Evolutionary conservation across 306 rosid genomes (phyloP), one percentile per base, ranked within the genome.

Genomic region (Acacia crassicarpa): DNA sequence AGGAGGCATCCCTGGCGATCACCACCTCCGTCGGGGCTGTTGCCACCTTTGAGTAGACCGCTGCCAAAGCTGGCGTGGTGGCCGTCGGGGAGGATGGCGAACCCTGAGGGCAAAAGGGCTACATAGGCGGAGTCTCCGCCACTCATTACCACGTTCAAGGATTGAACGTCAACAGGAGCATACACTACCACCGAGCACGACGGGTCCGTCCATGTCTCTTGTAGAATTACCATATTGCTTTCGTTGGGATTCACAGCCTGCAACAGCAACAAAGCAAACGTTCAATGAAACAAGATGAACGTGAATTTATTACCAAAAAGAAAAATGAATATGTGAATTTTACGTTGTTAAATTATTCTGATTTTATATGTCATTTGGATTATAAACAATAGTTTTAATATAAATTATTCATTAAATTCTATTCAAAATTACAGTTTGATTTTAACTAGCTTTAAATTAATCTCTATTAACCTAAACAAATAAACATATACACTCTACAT

Each of bases 61-160:
- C 67, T 5, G 8, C 8, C 16, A 4, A n/a, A 23, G 65, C 32
- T 61, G 51, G 90, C 70, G 11, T 63, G 67, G 8, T 82, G 67
- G 10, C 85, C 90, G 15, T 80, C 88, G 0, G 97, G 98, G 67
- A 88, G 88, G 81, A 95, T 89, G 22, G 68, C 68, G 20, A 63
- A 63, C 15, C 68, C 68, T 1, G 68, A 63, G 30, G 68, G 68
- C 9, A 63, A 43, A 62, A 95, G 91, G 35, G 90, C 72, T 1
- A 93, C 90, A 14, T 76, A 92, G 2, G 93, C 62, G 25, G 98
- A 83, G 68, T 95, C 99, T 43, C 93, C 94, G 2, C 96, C 97
- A 4, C 17, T 77, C 88, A 90, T 84, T 72, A 89, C 91, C 22
- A 76, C 72, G 20, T 86, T 86, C 51, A 93, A 82, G 2, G 94